Percentiles rank a stretch among this genome's conserved stretches.
Evolutionary conservation across 2,329 filamentous ascomycete species (phyloP).

Genomic region (Microsporum audouinii): DNA sequence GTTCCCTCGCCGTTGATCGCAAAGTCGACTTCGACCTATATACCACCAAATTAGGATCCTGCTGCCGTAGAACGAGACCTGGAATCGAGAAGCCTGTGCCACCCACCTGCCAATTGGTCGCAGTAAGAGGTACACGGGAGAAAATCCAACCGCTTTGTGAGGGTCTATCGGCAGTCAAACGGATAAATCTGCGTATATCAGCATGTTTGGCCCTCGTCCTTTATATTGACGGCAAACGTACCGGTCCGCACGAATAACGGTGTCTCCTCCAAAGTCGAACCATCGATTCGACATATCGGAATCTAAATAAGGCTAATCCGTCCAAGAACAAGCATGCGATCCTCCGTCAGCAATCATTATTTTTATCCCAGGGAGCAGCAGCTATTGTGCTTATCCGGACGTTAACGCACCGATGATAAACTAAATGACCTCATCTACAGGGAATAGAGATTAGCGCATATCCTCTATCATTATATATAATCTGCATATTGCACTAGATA

Average conservation of each 20-base stretch:
- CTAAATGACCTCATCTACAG: constrained; percentile 74
- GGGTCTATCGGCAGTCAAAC: constrained; percentile 77
- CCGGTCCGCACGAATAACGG: constrained; percentile 63
- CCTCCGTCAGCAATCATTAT: neutral
- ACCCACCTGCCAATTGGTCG: constrained; percentile 86
- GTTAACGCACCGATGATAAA: constrained; percentile 58
- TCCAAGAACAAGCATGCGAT: neutral
- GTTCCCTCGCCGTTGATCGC: constrained; percentile 80
- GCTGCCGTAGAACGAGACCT: neutral
- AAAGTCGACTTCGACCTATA: constrained; percentile 79
- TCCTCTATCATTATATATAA: constrained; percentile 8
- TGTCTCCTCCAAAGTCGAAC: constrained; percentile 98
- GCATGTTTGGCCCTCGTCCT: constrained; percentile 12
- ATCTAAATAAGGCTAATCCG: constrained; percentile 75
- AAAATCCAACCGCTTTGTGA: constrained; percentile 91
- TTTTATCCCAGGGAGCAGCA: neutral
- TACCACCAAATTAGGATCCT: neutral
- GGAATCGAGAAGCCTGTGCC: neutral
- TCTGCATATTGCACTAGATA: neutral
- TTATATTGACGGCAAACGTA: constrained; percentile 18
- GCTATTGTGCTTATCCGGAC: neutral
- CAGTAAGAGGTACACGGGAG: constrained; percentile 84
- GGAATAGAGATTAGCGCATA: constrained; percentile 8
- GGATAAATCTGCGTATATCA: constrained; percentile 59
- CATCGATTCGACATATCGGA: constrained; percentile 96